These are phyloP conservation scores for Malassezia pachydermatis DNA, from an alignment of 1,284 basidiomycete species.

Conservation along the genomic window DNA sequence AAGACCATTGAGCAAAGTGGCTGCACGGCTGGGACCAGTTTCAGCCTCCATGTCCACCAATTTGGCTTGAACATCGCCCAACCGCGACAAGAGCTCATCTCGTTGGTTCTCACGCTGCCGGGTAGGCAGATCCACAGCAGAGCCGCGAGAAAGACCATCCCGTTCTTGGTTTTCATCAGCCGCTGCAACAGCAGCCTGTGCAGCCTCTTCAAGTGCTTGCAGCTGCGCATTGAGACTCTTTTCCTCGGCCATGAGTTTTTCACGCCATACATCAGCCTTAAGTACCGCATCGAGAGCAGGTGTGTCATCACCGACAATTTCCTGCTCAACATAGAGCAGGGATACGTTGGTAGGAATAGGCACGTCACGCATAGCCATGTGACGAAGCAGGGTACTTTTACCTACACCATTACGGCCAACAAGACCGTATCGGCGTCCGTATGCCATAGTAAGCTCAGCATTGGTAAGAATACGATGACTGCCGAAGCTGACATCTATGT, in stretches of 20 bases:
- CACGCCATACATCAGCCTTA: conserved; percentile 53
- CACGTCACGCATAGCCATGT: conserved; percentile 89
- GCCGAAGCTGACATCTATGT: conserved; percentile 64
- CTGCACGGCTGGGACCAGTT: conserved; percentile 85
- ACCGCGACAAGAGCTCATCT: conserved; percentile 71
- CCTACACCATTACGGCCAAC: conserved; percentile 71
- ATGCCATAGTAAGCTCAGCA: conserved; percentile 28
- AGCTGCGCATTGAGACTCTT: conserved; percentile 33
- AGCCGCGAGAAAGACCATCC: conserved; percentile 25
- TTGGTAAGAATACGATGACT: conserved; percentile 81
- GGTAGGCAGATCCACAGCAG: conserved; percentile 43
- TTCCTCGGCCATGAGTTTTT: conserved; percentile 40
- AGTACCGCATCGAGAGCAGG: conserved; percentile 83
- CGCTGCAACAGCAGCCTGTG: conserved; percentile 22
- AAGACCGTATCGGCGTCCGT: conserved; percentile 50
- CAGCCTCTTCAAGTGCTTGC: conserved; percentile 35
- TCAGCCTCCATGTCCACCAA: conserved; percentile 96
- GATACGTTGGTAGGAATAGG: conserved; percentile 70
- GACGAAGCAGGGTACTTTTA: conserved; percentile 84
- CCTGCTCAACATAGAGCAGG: conserved; percentile 96
- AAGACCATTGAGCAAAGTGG: conserved; percentile 76
- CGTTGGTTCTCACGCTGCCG: conserved; percentile 45
- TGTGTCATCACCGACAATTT: conserved; percentile 76
- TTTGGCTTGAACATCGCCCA: conserved; percentile 84
- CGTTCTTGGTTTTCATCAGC: conserved; percentile 14